Conservation (phyloP, 2,329 filamentous ascomycete genomes). For the Alternaria sp. region DNA sequence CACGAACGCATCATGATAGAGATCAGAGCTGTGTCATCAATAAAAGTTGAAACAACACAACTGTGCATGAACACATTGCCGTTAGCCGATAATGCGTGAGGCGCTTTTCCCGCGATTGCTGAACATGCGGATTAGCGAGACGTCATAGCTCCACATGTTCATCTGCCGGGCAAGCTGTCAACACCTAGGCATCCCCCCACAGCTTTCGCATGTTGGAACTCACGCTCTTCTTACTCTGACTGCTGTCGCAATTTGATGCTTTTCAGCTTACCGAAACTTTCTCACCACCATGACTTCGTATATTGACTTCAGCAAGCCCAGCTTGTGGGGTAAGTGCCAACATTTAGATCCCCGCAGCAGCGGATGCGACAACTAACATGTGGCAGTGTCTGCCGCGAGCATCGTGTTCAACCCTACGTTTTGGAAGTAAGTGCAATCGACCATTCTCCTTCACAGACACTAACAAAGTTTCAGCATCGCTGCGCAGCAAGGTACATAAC, state of each 20-base stretch:
- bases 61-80: background rate
- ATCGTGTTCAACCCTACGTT: constrained; percentile 98
- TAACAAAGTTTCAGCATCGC: constrained; percentile 66
- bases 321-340: constrained; percentile 53
- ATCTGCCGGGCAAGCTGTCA: constrained; percentile 30
- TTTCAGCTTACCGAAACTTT: too few species aligned
- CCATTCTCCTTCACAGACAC: background rate
- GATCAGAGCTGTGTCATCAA: background rate
- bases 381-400: constrained; percentile 74
- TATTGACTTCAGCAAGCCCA: constrained; percentile 55
- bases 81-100: background rate
- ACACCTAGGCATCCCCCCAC: constrained; percentile 23
- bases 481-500: constrained; percentile 73
- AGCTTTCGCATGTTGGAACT: constrained; percentile 7
- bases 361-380: constrained; percentile 4
- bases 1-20: background rate
- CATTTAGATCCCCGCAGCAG: background rate
- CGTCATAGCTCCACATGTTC: constrained; percentile 18
- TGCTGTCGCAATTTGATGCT: background rate
- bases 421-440: constrained; percentile 77
- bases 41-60: background rate
- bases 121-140: background rate
- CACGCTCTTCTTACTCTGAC: background rate
- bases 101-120: background rate
- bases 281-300: constrained; percentile 30